Percentiles rank a stretch among this genome's conserved stretches.
phyloP scores from a whole-genome alignment of 2,329 filamentous ascomycete genomes.

The Hypoxylon sp. region DNA sequence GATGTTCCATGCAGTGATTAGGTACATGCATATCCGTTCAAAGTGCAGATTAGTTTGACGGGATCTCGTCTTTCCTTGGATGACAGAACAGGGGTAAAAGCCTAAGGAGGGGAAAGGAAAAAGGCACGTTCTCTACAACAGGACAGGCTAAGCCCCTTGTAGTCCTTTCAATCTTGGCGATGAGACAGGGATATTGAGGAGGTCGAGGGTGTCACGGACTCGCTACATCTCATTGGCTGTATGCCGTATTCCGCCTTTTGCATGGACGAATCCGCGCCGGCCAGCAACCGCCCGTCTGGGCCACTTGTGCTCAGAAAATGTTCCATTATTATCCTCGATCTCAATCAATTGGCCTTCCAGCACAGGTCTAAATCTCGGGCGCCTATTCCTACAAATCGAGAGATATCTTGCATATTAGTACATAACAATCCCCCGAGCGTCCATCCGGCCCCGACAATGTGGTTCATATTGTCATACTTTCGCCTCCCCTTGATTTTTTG shows the following conservation, averaged over 20 bases:
- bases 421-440: conserved; percentile 24
- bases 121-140: conserved; percentile 28
- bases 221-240: conserved; percentile 36
- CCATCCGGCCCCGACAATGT: conserved; percentile 23
- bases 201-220: conserved; percentile 36
- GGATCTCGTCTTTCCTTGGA: conserved; percentile 21
- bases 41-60: conserved; percentile 22
- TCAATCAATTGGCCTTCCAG: conserved; percentile 35
- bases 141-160: conserved; percentile 28
- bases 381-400: conserved; percentile 24
- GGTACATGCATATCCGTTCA: conserved; percentile 28
- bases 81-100: conserved; percentile 12
- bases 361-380: conserved; percentile 28
- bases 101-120: conserved; percentile 7
- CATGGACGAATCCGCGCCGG: conserved; percentile 44
- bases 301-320: conserved; percentile 18
- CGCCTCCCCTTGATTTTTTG: conserved; percentile 7
- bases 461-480: conserved; percentile 33
- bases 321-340: conserved; percentile 40
- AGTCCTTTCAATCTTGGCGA: conserved; percentile 18
- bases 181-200: conserved; percentile 13
- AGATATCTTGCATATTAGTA: conserved; percentile 35
- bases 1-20: conserved; percentile 23
- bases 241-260: conserved; percentile 32
- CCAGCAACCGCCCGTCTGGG: conserved; percentile 40